Evolutionary conservation across 2,329 filamentous ascomycete genomes (phyloP).

Genomic region (Botrytis elliptica): DNA sequence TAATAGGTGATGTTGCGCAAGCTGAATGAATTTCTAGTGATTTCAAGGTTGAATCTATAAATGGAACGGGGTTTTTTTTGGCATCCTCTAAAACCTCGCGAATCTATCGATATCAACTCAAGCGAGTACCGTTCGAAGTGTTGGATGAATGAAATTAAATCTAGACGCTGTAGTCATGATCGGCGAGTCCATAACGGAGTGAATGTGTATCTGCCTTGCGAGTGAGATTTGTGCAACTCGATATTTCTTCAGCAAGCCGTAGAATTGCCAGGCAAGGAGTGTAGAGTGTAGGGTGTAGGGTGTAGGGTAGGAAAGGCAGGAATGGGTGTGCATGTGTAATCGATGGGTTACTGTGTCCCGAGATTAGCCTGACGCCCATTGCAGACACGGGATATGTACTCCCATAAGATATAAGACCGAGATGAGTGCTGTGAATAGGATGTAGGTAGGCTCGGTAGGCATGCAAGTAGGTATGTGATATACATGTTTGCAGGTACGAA

Average conservation of each 20-base stretch:
- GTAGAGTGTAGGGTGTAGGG: not conserved
- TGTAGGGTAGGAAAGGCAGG: not conserved
- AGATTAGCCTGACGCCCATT: conserved; percentile 4
- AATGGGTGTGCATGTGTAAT: conserved; percentile 6
- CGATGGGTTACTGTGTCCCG: conserved; percentile 4
- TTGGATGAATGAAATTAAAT: not conserved
- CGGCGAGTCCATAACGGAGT: not conserved
- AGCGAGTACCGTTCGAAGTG: not conserved
- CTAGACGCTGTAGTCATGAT: not conserved
- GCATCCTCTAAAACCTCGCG: not conserved
- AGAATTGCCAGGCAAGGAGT: not conserved
- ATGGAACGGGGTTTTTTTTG: not conserved
- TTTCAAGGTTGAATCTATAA: not conserved
- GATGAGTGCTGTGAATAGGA: not conserved
- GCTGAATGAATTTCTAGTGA: not conserved
- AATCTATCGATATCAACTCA: not conserved
- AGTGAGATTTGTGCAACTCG: conserved; percentile 4
- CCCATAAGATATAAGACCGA: conserved; percentile 4
- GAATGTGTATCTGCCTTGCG: conserved; percentile 1
- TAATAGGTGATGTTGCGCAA: not conserved
- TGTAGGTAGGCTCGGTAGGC: not conserved
- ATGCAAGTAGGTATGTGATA: not conserved
- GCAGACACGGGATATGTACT: conserved; percentile 13
- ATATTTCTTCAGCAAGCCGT: not conserved
- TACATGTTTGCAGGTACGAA: not conserved